Conservation (phyloP, 257 asterid genomes). For the Salvia splendens region DNA sequence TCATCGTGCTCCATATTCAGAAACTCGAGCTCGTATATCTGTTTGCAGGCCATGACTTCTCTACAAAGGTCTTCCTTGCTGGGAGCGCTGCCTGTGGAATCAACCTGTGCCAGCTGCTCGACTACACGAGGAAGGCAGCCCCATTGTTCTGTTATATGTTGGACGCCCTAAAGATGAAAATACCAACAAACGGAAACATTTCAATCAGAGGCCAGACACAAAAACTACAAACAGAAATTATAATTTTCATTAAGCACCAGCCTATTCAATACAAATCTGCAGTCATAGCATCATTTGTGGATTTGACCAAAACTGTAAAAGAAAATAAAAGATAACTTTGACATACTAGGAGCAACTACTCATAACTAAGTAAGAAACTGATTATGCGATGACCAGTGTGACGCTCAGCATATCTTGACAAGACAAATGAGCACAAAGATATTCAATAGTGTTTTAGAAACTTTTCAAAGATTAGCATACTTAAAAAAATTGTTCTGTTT, state of each 20-base stretch:
- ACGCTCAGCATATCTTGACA: conserved; percentile 9
- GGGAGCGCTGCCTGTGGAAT: conserved; percentile 23
- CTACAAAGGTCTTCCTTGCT: conserved; percentile 58
- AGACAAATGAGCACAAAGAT: background rate
- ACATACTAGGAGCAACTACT: background rate
- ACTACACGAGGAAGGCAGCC: conserved; percentile 76
- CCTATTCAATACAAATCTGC: background rate
- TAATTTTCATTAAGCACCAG: background rate
- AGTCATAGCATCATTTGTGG: background rate
- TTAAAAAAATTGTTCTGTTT: background rate
- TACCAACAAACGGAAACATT: background rate
- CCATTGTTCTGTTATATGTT: conserved; percentile 68
- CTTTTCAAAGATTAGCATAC: background rate
- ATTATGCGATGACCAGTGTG: background rate
- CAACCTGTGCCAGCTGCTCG: conserved; percentile 68
- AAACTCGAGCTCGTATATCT: conserved; percentile 71
- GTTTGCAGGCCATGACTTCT: conserved; percentile 68
- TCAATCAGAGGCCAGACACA: background rate
- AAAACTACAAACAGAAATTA: background rate
- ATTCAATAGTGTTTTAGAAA: background rate
- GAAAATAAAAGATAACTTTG: background rate
- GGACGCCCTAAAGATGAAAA: conserved; percentile 50
- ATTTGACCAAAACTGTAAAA: background rate
- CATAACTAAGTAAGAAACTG: background rate
- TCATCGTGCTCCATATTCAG: conserved; percentile 47